Evolutionary conservation across 495 filamentous ascomycete genomes (phyloP), one percentile per base, ranked within the genome.

Genomic region (Neurospora pannonica): DNA sequence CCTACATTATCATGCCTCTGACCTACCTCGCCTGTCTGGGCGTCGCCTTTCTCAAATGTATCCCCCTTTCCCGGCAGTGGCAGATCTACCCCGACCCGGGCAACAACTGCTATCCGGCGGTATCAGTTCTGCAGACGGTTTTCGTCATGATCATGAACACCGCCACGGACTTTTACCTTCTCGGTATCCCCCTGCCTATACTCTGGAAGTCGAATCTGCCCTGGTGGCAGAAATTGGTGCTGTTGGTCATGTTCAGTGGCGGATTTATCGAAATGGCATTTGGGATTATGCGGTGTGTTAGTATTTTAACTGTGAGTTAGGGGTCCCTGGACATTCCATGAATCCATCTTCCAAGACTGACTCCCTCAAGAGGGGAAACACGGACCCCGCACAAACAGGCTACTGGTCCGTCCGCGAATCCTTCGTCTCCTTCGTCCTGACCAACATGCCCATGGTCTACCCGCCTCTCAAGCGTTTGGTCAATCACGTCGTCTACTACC

Each of bases 381-480:
- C 82, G 71, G 86, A 87, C 71, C 78, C 84, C 42, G 75, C 79
- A 17, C 84, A 89, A 83, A 87, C 87, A 9, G 88, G 88, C 46
- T 85, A 84, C 81, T 91, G 89, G 89, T 88, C 89, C 70, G 86
- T 87, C 74, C 88, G 89, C 70, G 89, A 90, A 75, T 89, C 88
- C 42, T 90, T 91, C 75, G 87, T 90, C 70, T 88, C 87, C 3
- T 84, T 90, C 38, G 78, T 90, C 36, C 85, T 90, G 71, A 86
- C 86, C 74, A 91, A 90, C 77, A 78, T 87, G 28, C 89, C 89
- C 8, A 89, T 90, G 86, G 82, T 91, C 42, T 88, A 89, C 73
- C 88, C 88, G 1, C 75, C 89, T 9, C 76, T 87, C 74, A 73
- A 42, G 40, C 70, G 40, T 19, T 74, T 75, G 21, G 76, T 11